Conservation (phyloP, 169 alveolate species). For the Toxoplasma gondii region DNA sequence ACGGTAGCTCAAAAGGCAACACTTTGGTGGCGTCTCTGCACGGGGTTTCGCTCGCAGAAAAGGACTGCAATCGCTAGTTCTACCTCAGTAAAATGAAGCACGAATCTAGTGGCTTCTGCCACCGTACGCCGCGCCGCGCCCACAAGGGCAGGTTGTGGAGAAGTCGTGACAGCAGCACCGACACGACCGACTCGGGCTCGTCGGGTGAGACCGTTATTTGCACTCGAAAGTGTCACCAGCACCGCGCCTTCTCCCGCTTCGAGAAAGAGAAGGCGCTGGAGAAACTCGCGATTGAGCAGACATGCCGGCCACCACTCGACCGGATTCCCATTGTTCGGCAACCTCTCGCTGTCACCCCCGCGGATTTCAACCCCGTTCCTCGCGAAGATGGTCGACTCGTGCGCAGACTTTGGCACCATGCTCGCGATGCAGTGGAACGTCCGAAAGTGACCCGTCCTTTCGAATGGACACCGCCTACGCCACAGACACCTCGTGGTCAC, state of each 20-base stretch:
- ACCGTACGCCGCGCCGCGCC: no score
- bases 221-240: not conserved
- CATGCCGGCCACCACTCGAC: not conserved
- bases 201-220: not conserved
- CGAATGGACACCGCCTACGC: not conserved
- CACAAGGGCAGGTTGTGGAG: no score
- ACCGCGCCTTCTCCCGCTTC: not conserved
- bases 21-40: no score
- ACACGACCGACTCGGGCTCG: constrained; percentile 14
- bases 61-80: no score
- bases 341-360: not conserved
- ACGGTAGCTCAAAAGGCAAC: no score
- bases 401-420: constrained; percentile 13
- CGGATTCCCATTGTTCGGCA: constrained; percentile 28
- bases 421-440: not conserved
- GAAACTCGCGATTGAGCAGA: not conserved
- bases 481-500: not conserved
- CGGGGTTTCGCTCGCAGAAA: no score
- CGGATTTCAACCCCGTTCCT: not conserved
- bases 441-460: not conserved
- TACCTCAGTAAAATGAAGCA: no score
- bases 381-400: not conserved
- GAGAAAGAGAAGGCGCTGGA: not conserved
- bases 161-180: not conserved
- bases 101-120: no score